Evolutionary conservation across 2,329 filamentous ascomycete genomes (phyloP).

Genomic region (Cladosporium sp.): DNA sequence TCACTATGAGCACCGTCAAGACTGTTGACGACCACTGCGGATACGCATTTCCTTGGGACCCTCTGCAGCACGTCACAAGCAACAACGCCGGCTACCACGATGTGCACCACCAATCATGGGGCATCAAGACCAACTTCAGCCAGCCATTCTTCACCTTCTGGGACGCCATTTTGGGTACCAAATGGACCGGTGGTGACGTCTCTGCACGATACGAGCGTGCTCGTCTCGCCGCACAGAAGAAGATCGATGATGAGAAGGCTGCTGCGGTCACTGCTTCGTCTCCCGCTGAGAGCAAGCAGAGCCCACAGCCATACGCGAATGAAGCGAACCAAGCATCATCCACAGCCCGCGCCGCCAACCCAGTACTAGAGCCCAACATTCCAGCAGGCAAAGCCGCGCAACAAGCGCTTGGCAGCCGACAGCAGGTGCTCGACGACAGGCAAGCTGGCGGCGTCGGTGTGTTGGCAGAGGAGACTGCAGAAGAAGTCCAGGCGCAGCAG

Average conservation of each 20-base stretch:
- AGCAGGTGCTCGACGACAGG: conserved; percentile 39
- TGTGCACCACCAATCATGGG: conserved; percentile 98
- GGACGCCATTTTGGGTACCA: conserved; percentile 78
- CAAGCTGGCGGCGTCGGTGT: conserved; percentile 34
- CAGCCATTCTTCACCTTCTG: conserved; percentile 96
- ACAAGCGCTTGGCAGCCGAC: conserved; percentile 37
- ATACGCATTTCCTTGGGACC: conserved; percentile 93
- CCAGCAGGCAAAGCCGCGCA: conserved; percentile 35
- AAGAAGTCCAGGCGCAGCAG: conserved; percentile 32
- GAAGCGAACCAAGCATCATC: conserved; percentile 20
- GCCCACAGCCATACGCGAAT: conserved; percentile 24
- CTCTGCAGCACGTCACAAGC: conserved; percentile 82
- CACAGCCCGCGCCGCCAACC: conserved; percentile 19
- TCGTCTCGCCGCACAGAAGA: conserved; percentile 53
- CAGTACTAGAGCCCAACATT: conserved; percentile 21
- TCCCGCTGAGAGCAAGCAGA: conserved; percentile 16
- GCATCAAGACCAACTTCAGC: conserved; percentile 83
- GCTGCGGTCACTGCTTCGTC: conserved; percentile 17
- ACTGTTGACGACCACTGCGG: conserved; percentile 98
- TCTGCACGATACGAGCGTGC: conserved; percentile 56
- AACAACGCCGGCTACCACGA: conserved; percentile 98
- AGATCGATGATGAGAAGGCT: conserved; percentile 47
- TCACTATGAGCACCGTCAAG: conserved; percentile 85
- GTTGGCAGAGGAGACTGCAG: conserved; percentile 36
- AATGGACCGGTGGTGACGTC: conserved; percentile 69